A percentile compares a stretch with the other conserved stretches of the same genome.
Conservation (phyloP, 2,329 filamentous ascomycete species). For the Penicillium aurantiogriseum region DNA sequence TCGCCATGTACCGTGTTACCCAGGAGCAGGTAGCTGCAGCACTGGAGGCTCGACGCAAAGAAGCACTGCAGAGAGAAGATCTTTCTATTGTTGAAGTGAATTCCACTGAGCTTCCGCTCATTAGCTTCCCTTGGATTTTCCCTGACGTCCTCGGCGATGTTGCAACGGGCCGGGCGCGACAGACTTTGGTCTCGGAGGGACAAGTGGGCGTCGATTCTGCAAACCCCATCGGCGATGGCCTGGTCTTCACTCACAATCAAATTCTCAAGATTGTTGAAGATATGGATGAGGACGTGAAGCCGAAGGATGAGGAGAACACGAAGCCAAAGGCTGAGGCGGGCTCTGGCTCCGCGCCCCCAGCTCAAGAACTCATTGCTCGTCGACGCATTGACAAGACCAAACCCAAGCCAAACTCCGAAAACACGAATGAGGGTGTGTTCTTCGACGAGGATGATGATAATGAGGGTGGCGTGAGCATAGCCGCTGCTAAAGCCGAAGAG, state of each 20-base stretch:
- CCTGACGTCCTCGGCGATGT: slow-evolving; percentile 68
- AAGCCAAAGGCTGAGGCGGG: background rate
- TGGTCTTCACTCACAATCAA: background rate
- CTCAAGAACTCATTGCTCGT: background rate
- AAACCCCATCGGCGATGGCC: background rate
- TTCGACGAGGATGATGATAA: background rate
- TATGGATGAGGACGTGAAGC: background rate
- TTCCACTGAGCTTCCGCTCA: slow-evolving; percentile 65
- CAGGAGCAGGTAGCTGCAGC: slow-evolving; percentile 65
- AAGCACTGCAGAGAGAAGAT: slow-evolving; percentile 3
- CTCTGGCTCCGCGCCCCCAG: background rate
- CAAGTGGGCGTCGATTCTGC: background rate
- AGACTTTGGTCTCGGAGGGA: slow-evolving; percentile 7
- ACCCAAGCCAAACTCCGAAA: background rate
- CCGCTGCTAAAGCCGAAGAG: background rate
- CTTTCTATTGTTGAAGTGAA: slow-evolving; percentile 13
- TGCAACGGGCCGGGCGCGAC: slow-evolving; percentile 48
- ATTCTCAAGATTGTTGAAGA: background rate
- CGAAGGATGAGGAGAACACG: background rate
- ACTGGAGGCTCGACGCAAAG: slow-evolving; percentile 49
- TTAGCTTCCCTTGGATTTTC: slow-evolving; percentile 95
- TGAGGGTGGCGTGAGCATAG: background rate
- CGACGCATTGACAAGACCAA: background rate
- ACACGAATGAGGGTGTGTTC: background rate
- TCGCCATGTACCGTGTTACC: slow-evolving; percentile 85